Base-by-base conservation (phyloP, 495 filamentous ascomycete genomes). In the Tuber brumale region DNA sequence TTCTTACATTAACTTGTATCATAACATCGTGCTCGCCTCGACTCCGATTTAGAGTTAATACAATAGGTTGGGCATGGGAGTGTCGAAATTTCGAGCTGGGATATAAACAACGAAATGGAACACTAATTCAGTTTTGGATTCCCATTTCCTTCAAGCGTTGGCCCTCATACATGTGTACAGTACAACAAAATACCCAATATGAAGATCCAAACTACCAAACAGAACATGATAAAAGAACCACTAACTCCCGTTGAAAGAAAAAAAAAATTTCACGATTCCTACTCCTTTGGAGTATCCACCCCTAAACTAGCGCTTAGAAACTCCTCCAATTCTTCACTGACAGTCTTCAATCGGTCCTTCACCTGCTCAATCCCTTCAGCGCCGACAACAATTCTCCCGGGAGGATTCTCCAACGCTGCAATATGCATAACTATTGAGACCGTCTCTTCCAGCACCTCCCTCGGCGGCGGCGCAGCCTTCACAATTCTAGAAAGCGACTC, bases 311-410 rank as follows among this genome's bases (percentile, higher is more conserved):
- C 91, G 79, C 95, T 93, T 44, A 97, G 91, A 85, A 97, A 98
- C 75, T 97, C 95, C 83, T 98, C 95, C 57, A 98, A 81, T 85
- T 98, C 95, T 83, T 98, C 94, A 73, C 93, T 96, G 2, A 97
- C 92, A 35, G 94, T 97, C 87, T 96, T 97, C 73, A 99, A 85
- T 85, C 97, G 97, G 86, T 98, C 95, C 80, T 96, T 97, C 31
- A 99, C 94, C 43, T 90, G 91, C 8, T 91, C 89, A 45, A 94
- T 91, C 16, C 93, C 94, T 83, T 98, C 95, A 80, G 92, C 91
- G 2, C 95, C 95, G 0, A 98, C 94, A 76, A 97, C 97, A 83
- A 97, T 94, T 44, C 95, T 86, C 5, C 94, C 94, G 0, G 95
- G 95, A 9, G 95, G 95, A 85, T 97, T 97, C 83, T 97, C 95